These are phyloP conservation scores for Tylopilus vinaceipallidus DNA, from an alignment of 768 basidiomycete genomes.

Conservation along the genomic window DNA sequence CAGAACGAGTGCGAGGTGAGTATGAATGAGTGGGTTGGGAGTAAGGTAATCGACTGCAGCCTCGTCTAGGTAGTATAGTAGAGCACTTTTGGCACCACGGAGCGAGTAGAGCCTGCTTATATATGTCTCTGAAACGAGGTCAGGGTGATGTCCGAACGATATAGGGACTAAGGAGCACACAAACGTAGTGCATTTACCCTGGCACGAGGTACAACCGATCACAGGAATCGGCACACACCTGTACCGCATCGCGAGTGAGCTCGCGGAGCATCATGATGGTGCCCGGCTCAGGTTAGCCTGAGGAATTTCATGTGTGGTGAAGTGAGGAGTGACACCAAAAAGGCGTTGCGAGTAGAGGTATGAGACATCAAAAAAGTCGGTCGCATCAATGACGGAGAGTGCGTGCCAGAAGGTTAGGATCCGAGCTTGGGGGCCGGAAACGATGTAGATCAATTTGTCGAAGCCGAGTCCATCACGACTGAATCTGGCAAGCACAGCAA, in stretches of 20 bases:
- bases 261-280: constrained; percentile 2
- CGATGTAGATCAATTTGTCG: constrained; percentile 21
- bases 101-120: constrained; percentile 24
- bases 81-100: constrained; percentile 19
- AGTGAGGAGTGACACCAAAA: constrained; percentile 2
- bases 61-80: constrained; percentile 22
- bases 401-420: constrained; percentile 16
- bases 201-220: constrained; percentile 38
- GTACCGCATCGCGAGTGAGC: constrained; percentile 7
- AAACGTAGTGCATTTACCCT: constrained; percentile 26
- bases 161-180: constrained; percentile 22
- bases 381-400: constrained; percentile 10
- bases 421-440: constrained; percentile 4
- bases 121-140: constrained; percentile 41
- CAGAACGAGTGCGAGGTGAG: constrained; percentile 16
- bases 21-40: constrained; percentile 17
- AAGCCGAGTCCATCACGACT: background rate
- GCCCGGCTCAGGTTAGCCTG: background rate
- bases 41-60: constrained; percentile 17
- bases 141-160: constrained; percentile 31
- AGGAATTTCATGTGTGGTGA: constrained; percentile 19
- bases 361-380: constrained; percentile 5
- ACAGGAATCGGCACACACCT: constrained; percentile 17
- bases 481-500: constrained; percentile 11
- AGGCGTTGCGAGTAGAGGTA: constrained; percentile 5